Percentiles rank a stretch among this genome's conserved stretches.
Conservation (phyloP, 208 protist species). For the Porcisia deanei region DNA sequence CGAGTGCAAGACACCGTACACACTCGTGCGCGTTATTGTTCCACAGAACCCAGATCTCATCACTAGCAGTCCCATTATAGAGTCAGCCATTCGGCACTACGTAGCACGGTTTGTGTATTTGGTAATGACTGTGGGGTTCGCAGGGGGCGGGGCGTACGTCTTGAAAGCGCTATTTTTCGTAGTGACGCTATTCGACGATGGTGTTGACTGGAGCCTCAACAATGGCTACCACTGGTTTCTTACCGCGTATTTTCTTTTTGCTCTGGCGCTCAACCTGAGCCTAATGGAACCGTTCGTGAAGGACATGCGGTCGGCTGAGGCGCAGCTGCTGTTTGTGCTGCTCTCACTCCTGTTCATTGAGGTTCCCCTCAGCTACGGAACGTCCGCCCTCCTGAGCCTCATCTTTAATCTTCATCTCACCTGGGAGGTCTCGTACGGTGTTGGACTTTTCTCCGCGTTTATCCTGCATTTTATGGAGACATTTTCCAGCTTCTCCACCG, state of each 20-base stretch:
- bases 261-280: conserved; percentile 21
- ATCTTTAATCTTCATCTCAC: conserved; percentile 28
- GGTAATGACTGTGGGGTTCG: conserved; percentile 9
- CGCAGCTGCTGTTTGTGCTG: conserved; percentile 28
- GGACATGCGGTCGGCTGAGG: conserved; percentile 12
- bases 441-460: conserved; percentile 9
- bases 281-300: conserved; percentile 28
- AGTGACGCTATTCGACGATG: conserved; percentile 7
- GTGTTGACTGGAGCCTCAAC: conserved; percentile 23
- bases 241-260: conserved; percentile 20
- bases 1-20: conserved; percentile 37
- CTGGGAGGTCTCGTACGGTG: conserved; percentile 31
- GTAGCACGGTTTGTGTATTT: neutral
- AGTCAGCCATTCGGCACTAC: conserved; percentile 29
- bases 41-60: conserved; percentile 22
- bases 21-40: conserved; percentile 22
- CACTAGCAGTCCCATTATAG: conserved; percentile 26
- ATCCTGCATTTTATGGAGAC: conserved; percentile 22
- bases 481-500: conserved; percentile 17
- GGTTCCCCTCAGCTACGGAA: conserved; percentile 24
- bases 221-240: conserved; percentile 30
- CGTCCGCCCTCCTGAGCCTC: conserved; percentile 22
- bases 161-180: conserved; percentile 20
- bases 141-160: conserved; percentile 14
- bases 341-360: conserved; percentile 29